phyloP scores from a whole-genome alignment of 176 grass and related monocot genomes.

The Eremochloa ophiuroides region DNA sequence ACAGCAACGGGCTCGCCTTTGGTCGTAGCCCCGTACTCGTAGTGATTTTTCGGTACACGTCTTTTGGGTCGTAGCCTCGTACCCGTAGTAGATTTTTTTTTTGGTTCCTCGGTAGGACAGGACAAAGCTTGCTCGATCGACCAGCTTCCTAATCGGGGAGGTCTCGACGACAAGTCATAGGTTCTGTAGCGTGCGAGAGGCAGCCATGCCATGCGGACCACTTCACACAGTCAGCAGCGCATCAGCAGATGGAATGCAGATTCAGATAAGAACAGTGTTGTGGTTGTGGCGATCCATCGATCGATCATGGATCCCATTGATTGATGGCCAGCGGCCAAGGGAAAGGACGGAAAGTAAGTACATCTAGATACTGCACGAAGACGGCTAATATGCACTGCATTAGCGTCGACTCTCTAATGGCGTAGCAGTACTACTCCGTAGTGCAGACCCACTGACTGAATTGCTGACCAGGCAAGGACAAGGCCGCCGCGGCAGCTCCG shows the following conservation, averaged over 20 bases:
- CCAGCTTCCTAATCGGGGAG: neutral
- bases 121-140: neutral
- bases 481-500: neutral
- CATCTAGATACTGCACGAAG: too few species aligned
- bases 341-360: too few species aligned
- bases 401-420: too few species aligned
- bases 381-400: too few species aligned
- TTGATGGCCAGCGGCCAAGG: neutral
- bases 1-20: neutral
- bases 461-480: neutral
- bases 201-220: neutral
- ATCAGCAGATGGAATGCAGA: neutral
- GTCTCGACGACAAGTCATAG: too few species aligned
- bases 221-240: slow-evolving; percentile 14
- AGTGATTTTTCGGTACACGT: too few species aligned
- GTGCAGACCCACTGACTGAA: neutral
- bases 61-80: neutral
- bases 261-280: neutral
- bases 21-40: too few species aligned
- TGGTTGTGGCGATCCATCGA: too few species aligned
- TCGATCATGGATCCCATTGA: neutral
- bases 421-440: too few species aligned
- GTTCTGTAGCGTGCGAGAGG: too few species aligned
- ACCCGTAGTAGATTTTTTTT: too few species aligned
- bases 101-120: neutral